Evolutionary conservation across 75 land plant genomes (phyloP).

Genomic region (Pseudotsuga menziesii): DNA sequence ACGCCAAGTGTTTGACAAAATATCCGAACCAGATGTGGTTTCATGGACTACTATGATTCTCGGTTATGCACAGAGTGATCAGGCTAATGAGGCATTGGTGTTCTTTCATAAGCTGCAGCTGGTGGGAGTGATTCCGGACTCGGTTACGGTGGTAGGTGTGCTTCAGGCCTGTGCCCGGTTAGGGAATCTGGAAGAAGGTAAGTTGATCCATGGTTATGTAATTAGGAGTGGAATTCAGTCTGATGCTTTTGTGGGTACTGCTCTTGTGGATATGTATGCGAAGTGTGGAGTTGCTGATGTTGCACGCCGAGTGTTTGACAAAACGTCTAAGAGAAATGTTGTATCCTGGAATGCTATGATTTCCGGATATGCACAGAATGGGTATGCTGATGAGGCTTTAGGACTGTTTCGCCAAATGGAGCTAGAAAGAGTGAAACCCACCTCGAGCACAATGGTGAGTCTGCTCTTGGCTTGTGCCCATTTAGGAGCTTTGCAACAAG

Average conservation of each 20-base stretch:
- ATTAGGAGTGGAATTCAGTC: slow-evolving; percentile 7
- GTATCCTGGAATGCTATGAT: slow-evolving; percentile 36
- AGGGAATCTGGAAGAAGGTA: slow-evolving; percentile 14
- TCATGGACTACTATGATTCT: slow-evolving; percentile 20
- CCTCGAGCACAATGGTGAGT: background rate
- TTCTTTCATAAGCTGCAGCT: slow-evolving; percentile 19
- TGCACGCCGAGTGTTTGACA: slow-evolving; percentile 29
- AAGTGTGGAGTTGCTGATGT: slow-evolving; percentile 15
- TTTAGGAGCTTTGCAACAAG: background rate
- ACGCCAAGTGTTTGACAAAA: slow-evolving; percentile 18
- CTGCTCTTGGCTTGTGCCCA: background rate
- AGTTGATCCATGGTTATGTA: slow-evolving; percentile 15
- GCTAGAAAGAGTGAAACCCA: background rate
- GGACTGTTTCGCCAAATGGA: slow-evolving; percentile 16
- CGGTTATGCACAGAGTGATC: slow-evolving; percentile 7
- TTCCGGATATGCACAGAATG: slow-evolving; percentile 18
- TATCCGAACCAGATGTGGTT: background rate
- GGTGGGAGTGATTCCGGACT: slow-evolving; percentile 18
- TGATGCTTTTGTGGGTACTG: slow-evolving; percentile 12
- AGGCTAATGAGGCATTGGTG: slow-evolving; percentile 20
- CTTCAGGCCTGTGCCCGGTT: slow-evolving; percentile 22
- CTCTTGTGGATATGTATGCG: slow-evolving; percentile 28
- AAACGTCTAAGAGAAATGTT: slow-evolving; percentile 19
- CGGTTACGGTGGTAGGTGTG: slow-evolving; percentile 17
- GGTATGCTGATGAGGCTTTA: slow-evolving; percentile 10